Percentiles rank a stretch among this genome's conserved stretches.
phyloP scores from a whole-genome alignment of 768 basidiomycete species.

The Cyathus striatus region DNA sequence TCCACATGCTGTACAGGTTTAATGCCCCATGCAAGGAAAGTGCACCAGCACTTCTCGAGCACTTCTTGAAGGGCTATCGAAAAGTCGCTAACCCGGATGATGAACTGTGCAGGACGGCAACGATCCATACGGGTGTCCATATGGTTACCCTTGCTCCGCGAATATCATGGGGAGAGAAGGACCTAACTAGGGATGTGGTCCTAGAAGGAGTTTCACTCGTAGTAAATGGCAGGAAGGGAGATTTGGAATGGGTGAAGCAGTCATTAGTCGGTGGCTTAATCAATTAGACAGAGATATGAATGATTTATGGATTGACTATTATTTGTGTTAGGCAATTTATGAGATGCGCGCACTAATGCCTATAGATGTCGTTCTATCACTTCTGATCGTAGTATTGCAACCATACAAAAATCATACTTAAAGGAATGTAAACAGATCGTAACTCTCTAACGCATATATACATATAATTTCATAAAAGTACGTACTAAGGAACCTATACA shows the following conservation, averaged over 20 bases:
- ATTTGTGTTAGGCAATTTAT: too few relatives aligned
- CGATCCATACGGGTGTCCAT: slow-evolving; percentile 52
- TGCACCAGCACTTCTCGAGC: slow-evolving; percentile 27
- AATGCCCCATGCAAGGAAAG: slow-evolving; percentile 31
- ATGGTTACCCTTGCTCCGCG: slow-evolving; percentile 46
- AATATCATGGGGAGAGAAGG: slow-evolving; percentile 42
- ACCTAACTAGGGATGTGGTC: slow-evolving; percentile 43
- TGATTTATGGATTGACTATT: too few relatives aligned
- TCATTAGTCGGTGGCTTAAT: too few relatives aligned
- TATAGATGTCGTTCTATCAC: too few relatives aligned
- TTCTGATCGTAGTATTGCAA: too few relatives aligned
- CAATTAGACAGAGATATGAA: too few relatives aligned
- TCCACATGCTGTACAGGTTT: slow-evolving; percentile 46
- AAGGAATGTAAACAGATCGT: too few relatives aligned
- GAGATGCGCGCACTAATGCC: too few relatives aligned
- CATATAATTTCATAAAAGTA: too few relatives aligned
- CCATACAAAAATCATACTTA: too few relatives aligned
- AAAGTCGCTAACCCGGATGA: slow-evolving; percentile 15
- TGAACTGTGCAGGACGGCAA: slow-evolving; percentile 27
- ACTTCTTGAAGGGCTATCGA: slow-evolving; percentile 45
- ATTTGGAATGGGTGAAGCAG: slow-evolving; percentile 11
- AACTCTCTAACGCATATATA: too few relatives aligned
- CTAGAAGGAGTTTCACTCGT: slow-evolving; percentile 43
- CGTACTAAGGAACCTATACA: too few relatives aligned
- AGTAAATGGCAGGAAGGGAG: slow-evolving; percentile 23